phyloP scores from a whole-genome alignment of 208 protist species.

The Phytomonas sp. region DNA sequence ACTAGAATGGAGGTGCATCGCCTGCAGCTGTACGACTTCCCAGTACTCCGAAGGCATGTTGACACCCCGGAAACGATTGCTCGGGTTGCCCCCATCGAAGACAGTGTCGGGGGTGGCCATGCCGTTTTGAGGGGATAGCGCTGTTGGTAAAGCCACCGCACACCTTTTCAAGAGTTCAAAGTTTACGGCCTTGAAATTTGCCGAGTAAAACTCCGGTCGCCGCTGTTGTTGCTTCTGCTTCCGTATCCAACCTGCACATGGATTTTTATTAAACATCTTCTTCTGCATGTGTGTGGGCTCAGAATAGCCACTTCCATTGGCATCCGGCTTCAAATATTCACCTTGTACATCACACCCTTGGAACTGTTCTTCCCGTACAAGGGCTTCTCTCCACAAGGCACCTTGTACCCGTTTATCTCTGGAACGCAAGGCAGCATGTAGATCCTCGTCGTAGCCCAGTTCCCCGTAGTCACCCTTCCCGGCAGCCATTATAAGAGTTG shows the following conservation, averaged over 20 bases:
- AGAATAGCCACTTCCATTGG: conserved; percentile 1
- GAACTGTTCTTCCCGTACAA: background rate
- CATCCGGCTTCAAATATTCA: background rate
- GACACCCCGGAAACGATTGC: background rate
- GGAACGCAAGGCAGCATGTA: conserved; percentile 29
- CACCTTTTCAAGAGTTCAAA: conserved; percentile 8
- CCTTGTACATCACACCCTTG: background rate
- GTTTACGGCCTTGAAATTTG: conserved; percentile 11
- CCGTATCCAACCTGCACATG: conserved; percentile 19
- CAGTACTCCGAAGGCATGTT: background rate
- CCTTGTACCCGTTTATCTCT: conserved; percentile 28
- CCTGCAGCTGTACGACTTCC: conserved; percentile 41
- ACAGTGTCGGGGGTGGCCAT: background rate
- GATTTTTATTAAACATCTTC: background rate
- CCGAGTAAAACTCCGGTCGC: conserved; percentile 13
- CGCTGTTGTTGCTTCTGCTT: conserved; percentile 13
- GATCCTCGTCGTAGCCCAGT: conserved; percentile 68
- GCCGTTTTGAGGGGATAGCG: background rate
- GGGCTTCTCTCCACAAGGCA: background rate
- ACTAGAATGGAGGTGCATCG: conserved; percentile 73
- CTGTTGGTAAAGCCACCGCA: conserved; percentile 6
- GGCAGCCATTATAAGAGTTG: conserved; percentile 39
- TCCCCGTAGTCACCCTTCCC: conserved; percentile 84
- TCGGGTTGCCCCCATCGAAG: background rate
- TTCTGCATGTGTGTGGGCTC: background rate